Percentiles rank a stretch among this genome's conserved stretches.
These are phyloP conservation scores for Penicillium atrosanguineum DNA, from an alignment of 495 filamentous ascomycete genomes.

Conservation along the genomic window DNA sequence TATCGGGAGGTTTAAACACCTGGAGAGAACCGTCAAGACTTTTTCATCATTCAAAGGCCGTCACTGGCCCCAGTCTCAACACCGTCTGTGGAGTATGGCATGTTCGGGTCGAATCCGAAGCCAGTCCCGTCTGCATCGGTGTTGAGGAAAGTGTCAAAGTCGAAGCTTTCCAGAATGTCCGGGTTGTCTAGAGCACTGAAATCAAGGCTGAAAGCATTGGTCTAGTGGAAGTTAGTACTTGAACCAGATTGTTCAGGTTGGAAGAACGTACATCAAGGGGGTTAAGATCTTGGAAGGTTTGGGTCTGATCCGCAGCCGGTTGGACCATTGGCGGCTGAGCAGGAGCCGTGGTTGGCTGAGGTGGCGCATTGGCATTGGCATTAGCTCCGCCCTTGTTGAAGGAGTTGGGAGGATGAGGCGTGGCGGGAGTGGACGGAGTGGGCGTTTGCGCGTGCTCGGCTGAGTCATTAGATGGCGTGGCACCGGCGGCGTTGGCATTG, in stretches of 20 bases:
- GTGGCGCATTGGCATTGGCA: constrained; percentile 40
- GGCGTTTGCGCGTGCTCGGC: constrained; percentile 69
- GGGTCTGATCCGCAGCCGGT: constrained; percentile 44
- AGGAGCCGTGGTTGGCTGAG: constrained; percentile 42
- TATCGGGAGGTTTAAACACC: constrained; percentile 40
- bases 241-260: not conserved
- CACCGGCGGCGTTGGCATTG: constrained; percentile 54
- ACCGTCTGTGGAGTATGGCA: constrained; percentile 41
- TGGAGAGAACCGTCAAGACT: constrained; percentile 39
- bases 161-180: constrained; percentile 86
- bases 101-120: constrained; percentile 53
- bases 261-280: constrained; percentile 40
- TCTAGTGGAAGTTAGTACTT: constrained; percentile 12
- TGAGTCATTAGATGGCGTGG: constrained; percentile 72
- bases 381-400: constrained; percentile 59
- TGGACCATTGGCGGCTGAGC: constrained; percentile 42
- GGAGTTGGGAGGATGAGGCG: constrained; percentile 67
- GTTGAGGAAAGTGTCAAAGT: constrained; percentile 92
- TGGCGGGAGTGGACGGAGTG: constrained; percentile 82
- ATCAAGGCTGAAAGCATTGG: constrained; percentile 52
- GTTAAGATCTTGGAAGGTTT: constrained; percentile 34
- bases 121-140: constrained; percentile 52
- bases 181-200: constrained; percentile 59
- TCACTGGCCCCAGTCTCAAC: constrained; percentile 53
- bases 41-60: constrained; percentile 40